These are phyloP conservation scores for Aechmea fasciata DNA, from an alignment of 176 grass and related monocot genomes.

Conservation along the genomic window DNA sequence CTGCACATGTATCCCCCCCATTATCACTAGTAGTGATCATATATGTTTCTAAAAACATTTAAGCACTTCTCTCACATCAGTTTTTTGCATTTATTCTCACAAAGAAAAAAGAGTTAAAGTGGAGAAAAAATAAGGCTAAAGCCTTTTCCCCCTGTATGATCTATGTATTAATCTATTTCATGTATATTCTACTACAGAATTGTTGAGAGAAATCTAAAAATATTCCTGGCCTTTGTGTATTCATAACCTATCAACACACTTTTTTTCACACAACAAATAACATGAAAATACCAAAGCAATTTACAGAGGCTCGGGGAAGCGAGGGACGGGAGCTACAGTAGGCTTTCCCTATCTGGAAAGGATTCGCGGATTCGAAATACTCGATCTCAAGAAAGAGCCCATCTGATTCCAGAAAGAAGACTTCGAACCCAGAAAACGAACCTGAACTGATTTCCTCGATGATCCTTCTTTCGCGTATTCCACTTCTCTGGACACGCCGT, in stretches of 20 bases:
- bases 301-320: not conserved
- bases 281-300: not conserved
- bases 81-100: too few species aligned
- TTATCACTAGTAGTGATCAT: too few species aligned
- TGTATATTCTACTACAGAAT: too few species aligned
- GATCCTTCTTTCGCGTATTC: conserved; percentile 82
- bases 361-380: conserved; percentile 25
- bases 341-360: conserved; percentile 32
- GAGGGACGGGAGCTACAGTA: not conserved
- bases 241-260: not conserved
- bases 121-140: too few species aligned
- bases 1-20: too few species aligned
- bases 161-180: too few species aligned
- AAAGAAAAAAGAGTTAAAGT: too few species aligned
- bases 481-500: conserved; percentile 42
- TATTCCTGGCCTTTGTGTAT: not conserved
- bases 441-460: conserved; percentile 57
- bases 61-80: too few species aligned
- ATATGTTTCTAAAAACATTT: too few species aligned
- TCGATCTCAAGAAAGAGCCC: conserved; percentile 43
- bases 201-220: too few species aligned
- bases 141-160: too few species aligned
- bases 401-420: conserved; percentile 57
- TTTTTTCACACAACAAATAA: not conserved
- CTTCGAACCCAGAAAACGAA: conserved; percentile 56